phyloP scores from a whole-genome alignment of 2,329 filamentous ascomycete genomes.

The Botrytis byssoidea region DNA sequence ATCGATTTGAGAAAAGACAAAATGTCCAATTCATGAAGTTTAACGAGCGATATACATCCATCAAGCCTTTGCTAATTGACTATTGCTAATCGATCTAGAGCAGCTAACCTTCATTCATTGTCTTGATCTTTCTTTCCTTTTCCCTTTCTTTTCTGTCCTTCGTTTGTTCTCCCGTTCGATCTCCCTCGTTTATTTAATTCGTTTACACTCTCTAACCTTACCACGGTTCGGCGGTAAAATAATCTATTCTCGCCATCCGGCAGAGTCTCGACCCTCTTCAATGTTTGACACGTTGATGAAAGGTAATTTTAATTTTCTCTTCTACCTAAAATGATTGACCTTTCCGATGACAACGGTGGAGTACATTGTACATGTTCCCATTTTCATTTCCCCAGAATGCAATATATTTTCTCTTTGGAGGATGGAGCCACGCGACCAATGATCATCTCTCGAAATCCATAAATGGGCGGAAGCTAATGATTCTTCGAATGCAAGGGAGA shows the following conservation, averaged over 20 bases:
- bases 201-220: not conserved
- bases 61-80: not conserved
- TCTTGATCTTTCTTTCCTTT: not conserved
- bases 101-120: not conserved
- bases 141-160: not conserved
- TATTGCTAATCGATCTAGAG: not conserved
- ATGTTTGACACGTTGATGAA: constrained; percentile 8
- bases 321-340: not conserved
- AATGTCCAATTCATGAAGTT: not conserved
- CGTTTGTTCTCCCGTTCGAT: not conserved
- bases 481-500: not conserved
- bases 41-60: not conserved
- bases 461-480: constrained; percentile 5
- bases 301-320: constrained; percentile 9
- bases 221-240: not conserved
- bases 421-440: not conserved
- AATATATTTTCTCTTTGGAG: not conserved
- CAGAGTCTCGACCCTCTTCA: constrained; percentile 7
- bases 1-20: not conserved
- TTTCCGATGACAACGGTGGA: constrained; percentile 1
- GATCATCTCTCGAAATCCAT: not conserved
- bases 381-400: constrained; percentile 7
- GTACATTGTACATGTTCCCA: not conserved
- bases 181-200: not conserved
- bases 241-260: not conserved